Conservation (phyloP, 805 yeast genomes). For the Candida krabiensis region DNA sequence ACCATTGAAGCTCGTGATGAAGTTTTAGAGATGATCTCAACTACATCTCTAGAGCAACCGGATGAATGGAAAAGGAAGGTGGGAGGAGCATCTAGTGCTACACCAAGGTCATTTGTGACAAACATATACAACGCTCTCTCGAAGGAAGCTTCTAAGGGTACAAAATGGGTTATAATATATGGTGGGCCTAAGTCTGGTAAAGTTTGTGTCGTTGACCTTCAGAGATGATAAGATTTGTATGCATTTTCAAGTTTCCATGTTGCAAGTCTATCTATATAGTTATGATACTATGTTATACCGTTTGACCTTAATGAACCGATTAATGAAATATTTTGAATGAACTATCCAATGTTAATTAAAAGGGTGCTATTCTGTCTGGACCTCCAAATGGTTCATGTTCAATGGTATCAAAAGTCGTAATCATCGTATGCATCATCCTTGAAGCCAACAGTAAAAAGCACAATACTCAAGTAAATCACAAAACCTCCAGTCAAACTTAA, state of each 20-base stretch:
- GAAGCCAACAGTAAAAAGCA: slow-evolving; percentile 78
- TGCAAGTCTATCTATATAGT: no score
- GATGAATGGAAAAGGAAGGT: slow-evolving; percentile 86
- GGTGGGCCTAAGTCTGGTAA: slow-evolving; percentile 81
- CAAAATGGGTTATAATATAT: slow-evolving; percentile 72
- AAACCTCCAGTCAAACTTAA: slow-evolving; percentile 86
- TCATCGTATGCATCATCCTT: slow-evolving; percentile 48
- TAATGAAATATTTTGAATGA: no score
- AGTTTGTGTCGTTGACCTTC: slow-evolving; percentile 65
- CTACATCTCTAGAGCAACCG: slow-evolving; percentile 69
- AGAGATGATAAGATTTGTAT: no score
- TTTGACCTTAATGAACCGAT: no score
- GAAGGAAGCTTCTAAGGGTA: slow-evolving; percentile 72
- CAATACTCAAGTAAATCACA: slow-evolving; percentile 78
- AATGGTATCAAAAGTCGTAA: slow-evolving; percentile 26
- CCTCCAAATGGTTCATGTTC: no score
- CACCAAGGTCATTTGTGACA: slow-evolving; percentile 77
- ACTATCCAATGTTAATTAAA: no score
- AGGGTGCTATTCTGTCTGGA: no score
- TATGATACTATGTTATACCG: no score
- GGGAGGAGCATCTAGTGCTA: slow-evolving; percentile 74
- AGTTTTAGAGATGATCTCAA: slow-evolving; percentile 76
- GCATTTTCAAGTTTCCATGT: no score
- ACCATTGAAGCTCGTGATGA: slow-evolving; percentile 83
- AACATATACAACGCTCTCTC: slow-evolving; percentile 70